Evolutionary conservation across 2,329 filamentous ascomycete genomes (phyloP).

Genomic region (Penicillium sp.): DNA sequence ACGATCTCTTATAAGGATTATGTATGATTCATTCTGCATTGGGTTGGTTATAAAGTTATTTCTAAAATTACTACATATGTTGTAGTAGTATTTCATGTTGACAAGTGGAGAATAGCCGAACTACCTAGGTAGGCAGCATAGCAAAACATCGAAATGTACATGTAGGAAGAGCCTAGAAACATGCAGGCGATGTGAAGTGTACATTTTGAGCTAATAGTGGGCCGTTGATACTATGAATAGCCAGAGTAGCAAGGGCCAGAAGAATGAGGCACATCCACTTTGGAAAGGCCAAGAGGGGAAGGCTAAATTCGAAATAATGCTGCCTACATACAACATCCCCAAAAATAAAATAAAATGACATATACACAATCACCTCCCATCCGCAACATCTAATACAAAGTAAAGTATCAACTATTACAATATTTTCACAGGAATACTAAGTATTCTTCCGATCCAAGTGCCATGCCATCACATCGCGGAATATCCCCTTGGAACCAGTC

Average conservation of each 20-base stretch:
- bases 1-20: too few species aligned
- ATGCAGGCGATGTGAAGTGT: background rate
- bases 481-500: conserved; percentile 62
- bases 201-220: background rate
- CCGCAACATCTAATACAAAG: background rate
- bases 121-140: background rate
- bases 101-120: background rate
- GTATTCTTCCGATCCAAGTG: conserved; percentile 49
- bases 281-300: background rate
- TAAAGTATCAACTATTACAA: background rate
- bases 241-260: background rate
- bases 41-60: background rate
- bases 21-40: too few species aligned
- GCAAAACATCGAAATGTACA: background rate
- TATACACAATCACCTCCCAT: background rate
- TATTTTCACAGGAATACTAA: background rate
- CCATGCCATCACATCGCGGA: conserved; percentile 73
- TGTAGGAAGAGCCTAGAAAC: background rate
- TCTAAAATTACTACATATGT: background rate
- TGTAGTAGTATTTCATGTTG: background rate
- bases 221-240: conserved; percentile 2
- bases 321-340: background rate
- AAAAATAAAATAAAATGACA: background rate
- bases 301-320: background rate
- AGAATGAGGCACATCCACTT: background rate